Base-by-base conservation (phyloP, 352 stramenopile species). In the Pythium periplocum region DNA sequence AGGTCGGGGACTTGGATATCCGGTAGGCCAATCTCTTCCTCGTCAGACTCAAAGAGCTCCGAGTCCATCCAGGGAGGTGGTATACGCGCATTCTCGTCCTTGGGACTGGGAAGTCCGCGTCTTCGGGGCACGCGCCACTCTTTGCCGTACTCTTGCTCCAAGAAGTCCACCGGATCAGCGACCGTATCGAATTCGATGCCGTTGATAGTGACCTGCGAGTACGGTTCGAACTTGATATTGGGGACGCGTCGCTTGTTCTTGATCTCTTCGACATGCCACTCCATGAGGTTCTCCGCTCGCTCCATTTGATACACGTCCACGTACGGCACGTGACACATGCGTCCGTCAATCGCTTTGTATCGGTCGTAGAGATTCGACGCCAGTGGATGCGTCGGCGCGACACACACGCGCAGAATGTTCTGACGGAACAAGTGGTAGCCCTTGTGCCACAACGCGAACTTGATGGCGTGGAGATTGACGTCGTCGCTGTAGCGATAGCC, bases 361-460 rank as follows among this genome's bases (percentile, higher is more conserved):
- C 7, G 37, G 46, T 71, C 59, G 49, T 64, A 75, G 9, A 75
- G 51, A 11, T 58, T 55, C 1, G 38, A 45, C 6, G 66, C 66
- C 6, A 75, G 53, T 11, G 66, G 66, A 48, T 75, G 66, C 31
- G 48, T 64, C 2, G 66, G 66, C 17, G 66, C 59, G 6, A 75
- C 50, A 34, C 66, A 75, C 31, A 71, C 60, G 11, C 66, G 62
- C 30, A 57, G 48, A 8, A 71, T 53, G 39, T 36, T 44, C 17
- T 66, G 38, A 6, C 45, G 44, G 46, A 75, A 83, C 32, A 86
- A 59, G 43, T 83, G 73, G 53, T 83, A 86, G 8, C 75, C 72
- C 47, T 78, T 79, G 7, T 33, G 35, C 55, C 49, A 63, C 4
- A 61, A 68, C 51, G 35, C 48, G 41, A 47, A 33, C 49, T 52